A percentile compares a stretch with the other conserved stretches of the same genome.
These are phyloP conservation scores for Eimeria falciformis DNA, from an alignment of 169 alveolate species.

Conservation along the genomic window DNA sequence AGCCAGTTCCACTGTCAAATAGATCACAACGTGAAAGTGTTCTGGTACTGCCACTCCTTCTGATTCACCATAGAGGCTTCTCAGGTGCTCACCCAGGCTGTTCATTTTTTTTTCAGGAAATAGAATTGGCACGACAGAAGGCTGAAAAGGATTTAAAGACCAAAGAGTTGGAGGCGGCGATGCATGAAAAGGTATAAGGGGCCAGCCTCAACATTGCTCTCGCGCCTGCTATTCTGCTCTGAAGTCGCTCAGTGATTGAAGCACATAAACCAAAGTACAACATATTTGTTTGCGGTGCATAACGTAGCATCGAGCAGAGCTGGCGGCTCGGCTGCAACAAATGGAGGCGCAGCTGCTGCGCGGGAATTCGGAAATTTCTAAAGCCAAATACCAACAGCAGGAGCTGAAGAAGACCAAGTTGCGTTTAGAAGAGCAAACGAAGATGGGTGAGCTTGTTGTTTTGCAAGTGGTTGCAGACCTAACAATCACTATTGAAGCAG, in stretches of 20 bases:
- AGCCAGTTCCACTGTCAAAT: no score
- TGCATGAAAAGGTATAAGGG: slow-evolving; percentile 1
- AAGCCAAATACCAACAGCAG: slow-evolving; percentile 83
- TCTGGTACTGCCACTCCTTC: no score
- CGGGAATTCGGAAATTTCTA: slow-evolving; percentile 80
- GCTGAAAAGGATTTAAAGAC: slow-evolving; percentile 43
- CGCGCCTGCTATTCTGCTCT: background rate
- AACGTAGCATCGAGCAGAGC: slow-evolving; percentile 83
- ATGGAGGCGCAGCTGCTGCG: slow-evolving; percentile 89
- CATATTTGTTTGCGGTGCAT: background rate
- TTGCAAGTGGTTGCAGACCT: background rate
- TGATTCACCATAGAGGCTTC: no score
- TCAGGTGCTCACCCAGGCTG: background rate
- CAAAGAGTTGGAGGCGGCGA: slow-evolving; percentile 42
- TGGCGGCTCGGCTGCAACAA: slow-evolving; percentile 85
- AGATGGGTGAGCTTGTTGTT: slow-evolving; percentile 56
- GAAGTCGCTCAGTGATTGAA: background rate
- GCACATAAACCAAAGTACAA: background rate
- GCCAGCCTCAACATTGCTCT: background rate
- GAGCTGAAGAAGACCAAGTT: slow-evolving; percentile 84
- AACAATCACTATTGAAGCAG: no score
- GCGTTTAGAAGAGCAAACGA: slow-evolving; percentile 84
- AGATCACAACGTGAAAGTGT: no score
- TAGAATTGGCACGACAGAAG: slow-evolving; percentile 52
- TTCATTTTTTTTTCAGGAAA: background rate